Conservation (phyloP, 1,284 basidiomycete species). For the Ustilago cynodontis region DNA sequence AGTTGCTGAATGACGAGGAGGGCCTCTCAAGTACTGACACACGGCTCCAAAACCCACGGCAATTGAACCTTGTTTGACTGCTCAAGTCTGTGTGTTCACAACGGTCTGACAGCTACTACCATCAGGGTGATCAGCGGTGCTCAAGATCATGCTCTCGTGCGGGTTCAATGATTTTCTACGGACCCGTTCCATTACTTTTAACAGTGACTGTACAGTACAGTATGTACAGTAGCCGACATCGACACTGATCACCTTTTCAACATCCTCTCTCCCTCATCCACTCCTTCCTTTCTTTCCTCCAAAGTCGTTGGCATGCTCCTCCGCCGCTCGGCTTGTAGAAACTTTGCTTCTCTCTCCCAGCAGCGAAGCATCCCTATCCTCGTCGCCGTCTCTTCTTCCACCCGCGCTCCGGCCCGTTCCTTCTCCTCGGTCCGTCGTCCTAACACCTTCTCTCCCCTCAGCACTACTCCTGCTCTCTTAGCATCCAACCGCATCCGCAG, state of each 20-base stretch:
- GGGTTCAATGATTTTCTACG: no score
- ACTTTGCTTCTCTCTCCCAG: conserved; percentile 48
- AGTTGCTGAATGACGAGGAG: no score
- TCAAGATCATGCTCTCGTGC: no score
- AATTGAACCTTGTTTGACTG: no score
- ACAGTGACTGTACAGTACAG: no score
- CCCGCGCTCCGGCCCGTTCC: neutral
- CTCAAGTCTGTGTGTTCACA: no score
- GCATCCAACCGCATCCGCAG: neutral
- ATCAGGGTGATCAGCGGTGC: no score
- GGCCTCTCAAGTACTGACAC: no score
- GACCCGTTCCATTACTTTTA: no score
- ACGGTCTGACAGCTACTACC: no score
- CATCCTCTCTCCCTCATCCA: neutral
- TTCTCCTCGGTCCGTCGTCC: conserved; percentile 18
- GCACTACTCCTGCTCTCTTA: neutral
- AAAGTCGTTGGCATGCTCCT: conserved; percentile 53
- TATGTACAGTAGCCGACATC: neutral
- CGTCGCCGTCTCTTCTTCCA: conserved; percentile 9
- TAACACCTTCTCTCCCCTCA: neutral
- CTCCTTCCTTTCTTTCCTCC: neutral
- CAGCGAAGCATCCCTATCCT: conserved; percentile 34
- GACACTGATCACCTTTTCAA: neutral
- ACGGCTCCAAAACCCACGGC: no score
- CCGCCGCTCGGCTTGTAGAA: conserved; percentile 44